These are phyloP conservation scores for Oleoguttula mirabilis DNA, from an alignment of 495 filamentous ascomycete genomes.

Conservation along the genomic window DNA sequence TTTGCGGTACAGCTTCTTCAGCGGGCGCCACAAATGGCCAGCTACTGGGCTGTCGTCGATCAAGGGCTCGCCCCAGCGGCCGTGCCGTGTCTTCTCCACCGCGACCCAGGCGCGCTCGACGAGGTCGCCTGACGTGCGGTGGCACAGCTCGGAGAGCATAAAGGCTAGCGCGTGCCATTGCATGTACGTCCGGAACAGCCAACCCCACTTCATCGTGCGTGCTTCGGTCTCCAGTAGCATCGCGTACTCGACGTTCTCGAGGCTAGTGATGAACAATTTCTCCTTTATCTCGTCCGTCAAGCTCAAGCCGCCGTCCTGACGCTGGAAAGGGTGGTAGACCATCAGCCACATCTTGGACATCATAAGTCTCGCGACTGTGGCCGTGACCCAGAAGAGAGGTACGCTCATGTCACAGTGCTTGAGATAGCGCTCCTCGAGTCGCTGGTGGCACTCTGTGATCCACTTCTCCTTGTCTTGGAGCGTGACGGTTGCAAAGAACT, in stretches of 20 bases:
- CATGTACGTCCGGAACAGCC: constrained; percentile 71
- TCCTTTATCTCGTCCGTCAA: constrained; percentile 50
- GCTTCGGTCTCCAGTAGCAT: constrained; percentile 48
- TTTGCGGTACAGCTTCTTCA: constrained; percentile 59
- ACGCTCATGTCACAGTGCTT: constrained; percentile 46
- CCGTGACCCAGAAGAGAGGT: constrained; percentile 56
- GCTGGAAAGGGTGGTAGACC: constrained; percentile 46
- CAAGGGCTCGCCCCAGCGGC: constrained; percentile 31
- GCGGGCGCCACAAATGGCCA: constrained; percentile 61
- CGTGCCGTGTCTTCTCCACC: constrained; percentile 40
- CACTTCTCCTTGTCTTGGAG: constrained; percentile 46
- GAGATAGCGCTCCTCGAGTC: constrained; percentile 56
- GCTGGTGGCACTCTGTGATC: constrained; percentile 49
- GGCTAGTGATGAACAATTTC: constrained; percentile 58
- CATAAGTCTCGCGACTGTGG: constrained; percentile 55
- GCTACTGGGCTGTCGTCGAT: constrained; percentile 38
- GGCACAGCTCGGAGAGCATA: constrained; percentile 63
- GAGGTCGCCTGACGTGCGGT: constrained; percentile 52
- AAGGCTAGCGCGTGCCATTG: constrained; percentile 76
- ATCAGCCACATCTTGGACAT: constrained; percentile 58
- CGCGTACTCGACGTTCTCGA: constrained; percentile 68
- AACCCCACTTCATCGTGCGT: constrained; percentile 55
- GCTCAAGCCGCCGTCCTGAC: constrained; percentile 27
- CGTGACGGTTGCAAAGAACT: constrained; percentile 34
- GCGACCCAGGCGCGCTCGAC: constrained; percentile 76